Percentiles rank a stretch among this genome's conserved stretches.
Evolutionary conservation across 2,329 filamentous ascomycete species (phyloP).

Genomic region (Colletotrichum trifolii): DNA sequence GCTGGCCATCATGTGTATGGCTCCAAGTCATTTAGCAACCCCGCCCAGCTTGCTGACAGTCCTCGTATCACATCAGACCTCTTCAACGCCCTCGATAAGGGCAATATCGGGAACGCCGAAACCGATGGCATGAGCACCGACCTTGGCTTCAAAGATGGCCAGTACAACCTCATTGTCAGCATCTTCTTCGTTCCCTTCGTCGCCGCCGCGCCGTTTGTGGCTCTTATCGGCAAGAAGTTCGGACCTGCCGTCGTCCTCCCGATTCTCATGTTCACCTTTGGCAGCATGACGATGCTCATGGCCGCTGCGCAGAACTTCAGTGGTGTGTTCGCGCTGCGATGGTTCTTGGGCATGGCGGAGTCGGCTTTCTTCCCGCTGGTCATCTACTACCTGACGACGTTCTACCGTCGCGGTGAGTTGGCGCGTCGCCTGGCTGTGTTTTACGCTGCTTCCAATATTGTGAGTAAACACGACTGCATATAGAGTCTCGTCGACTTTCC

Average conservation of each 20-base stretch:
- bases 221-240: conserved; percentile 76
- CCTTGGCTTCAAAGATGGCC: conserved; percentile 55
- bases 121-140: conserved; percentile 43
- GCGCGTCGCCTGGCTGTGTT: conserved; percentile 36
- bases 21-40: conserved; percentile 8
- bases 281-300: conserved; percentile 56
- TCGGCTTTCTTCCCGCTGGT: conserved; percentile 37
- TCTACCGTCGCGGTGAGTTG: conserved; percentile 37
- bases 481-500: conserved; percentile 27
- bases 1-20: conserved; percentile 62
- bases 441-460: conserved; percentile 38
- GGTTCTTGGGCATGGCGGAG: conserved; percentile 38
- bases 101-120: conserved; percentile 55
- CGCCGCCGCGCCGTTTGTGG: conserved; percentile 64
- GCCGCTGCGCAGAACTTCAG: conserved; percentile 40
- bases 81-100: conserved; percentile 59
- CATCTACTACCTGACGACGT: conserved; percentile 38
- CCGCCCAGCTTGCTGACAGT: no score
- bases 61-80: conserved; percentile 46
- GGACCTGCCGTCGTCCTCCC: conserved; percentile 76
- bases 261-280: conserved; percentile 77
- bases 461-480: conserved; percentile 8
- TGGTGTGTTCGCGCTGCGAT: conserved; percentile 36
- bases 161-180: conserved; percentile 77
- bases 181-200: conserved; percentile 85